phyloP scores from a whole-genome alignment of 441 rosid genomes.

The Eruca vesicaria region DNA sequence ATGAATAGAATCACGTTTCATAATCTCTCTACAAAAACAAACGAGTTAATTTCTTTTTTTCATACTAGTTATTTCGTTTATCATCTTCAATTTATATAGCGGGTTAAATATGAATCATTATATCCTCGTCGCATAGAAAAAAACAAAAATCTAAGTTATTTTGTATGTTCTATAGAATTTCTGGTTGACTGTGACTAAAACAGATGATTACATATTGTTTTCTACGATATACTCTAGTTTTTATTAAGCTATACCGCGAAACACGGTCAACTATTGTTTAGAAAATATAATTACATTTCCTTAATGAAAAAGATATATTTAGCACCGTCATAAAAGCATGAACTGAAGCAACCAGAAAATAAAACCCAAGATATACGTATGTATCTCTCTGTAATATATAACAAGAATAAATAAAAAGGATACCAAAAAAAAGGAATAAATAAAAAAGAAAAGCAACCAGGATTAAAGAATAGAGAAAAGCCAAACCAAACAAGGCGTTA shows the following conservation, averaged over 20 bases:
- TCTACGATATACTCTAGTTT: too few species aligned
- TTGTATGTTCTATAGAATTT: too few species aligned
- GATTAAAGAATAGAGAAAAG: constrained; percentile 6
- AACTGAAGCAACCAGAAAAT: too few species aligned
- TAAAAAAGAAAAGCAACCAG: background rate
- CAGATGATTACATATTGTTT: too few species aligned
- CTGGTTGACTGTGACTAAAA: too few species aligned
- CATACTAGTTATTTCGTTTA: background rate
- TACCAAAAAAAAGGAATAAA: background rate
- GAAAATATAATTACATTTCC: background rate
- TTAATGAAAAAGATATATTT: background rate
- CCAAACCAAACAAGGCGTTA: constrained; percentile 22
- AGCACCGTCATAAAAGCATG: background rate
- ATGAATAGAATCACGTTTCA: too few species aligned
- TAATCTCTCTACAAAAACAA: too few species aligned
- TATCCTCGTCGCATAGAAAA: background rate
- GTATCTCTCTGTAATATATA: too few species aligned
- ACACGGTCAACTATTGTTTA: background rate
- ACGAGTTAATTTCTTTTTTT: background rate
- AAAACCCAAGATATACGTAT: too few species aligned
- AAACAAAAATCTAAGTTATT: too few species aligned
- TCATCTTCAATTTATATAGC: background rate
- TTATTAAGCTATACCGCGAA: background rate
- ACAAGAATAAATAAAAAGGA: too few species aligned
- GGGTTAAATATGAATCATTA: background rate